Base-by-base conservation (phyloP, 2,329 filamentous ascomycete genomes). In the Calonectria fujianensis region DNA sequence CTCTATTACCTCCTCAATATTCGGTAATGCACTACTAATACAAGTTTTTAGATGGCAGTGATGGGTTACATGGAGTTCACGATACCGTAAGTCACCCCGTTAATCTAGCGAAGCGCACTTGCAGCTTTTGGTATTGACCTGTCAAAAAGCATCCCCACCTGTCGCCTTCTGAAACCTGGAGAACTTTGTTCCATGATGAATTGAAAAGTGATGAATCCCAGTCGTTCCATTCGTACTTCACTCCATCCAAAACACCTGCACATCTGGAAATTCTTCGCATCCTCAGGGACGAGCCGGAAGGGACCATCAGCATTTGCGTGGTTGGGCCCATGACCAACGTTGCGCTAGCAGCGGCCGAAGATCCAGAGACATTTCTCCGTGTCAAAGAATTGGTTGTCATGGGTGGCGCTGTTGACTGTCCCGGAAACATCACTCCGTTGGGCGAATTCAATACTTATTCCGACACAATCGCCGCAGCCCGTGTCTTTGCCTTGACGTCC, bases 331-430 rank as follows among this genome's bases (percentile, higher is more conserved):
- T 59, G 54, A 59, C 32, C 20, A 59, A 59, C 8, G 8, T 59
- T 24, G 54, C 54, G 6, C 32, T 59, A 2, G 54, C 54, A 27
- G 54, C 54, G 16, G 32, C 54, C 18, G 32, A 59, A 39, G 54
- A 59, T n/a, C 54, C 54, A 24, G 32, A 59, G 37, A 27, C 32
- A 59, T 59, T 59, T 20, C 52, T 59, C 16, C 54, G 54, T 3
- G 32, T 59, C 32, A 59, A 59, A n/a, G 54, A 59, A 39, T 27
- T 59, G 54, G 11, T 59, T 5, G 54, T 59, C 11, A 59, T 59
- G 54, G 54, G 54, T 5, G 54, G 54, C 7, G 54, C 54, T 37
- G 32, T 59, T 13, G 54, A 59, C n/a, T 59, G 20, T 20, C 54
- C 54, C 37, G 54, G 54, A 16, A 59, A 59, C 24, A 59, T 59